Conservation (phyloP, 257 asterid species). For the Parsonsia alboflavescens region DNA sequence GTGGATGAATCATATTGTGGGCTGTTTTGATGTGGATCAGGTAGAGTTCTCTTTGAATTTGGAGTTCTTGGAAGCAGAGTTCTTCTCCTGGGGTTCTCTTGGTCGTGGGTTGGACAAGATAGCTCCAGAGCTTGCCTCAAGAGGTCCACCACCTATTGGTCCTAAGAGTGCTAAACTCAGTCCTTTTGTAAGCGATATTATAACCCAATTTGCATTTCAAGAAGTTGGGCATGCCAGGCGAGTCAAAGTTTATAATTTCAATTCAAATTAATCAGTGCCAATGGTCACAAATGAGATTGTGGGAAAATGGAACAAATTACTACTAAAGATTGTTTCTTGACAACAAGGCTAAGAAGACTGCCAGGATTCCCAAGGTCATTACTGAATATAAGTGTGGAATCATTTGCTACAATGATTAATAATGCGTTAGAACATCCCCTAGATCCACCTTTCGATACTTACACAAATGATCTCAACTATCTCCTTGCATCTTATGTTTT, state of each 20-base stretch:
- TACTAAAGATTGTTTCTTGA: neutral
- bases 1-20: too few species aligned
- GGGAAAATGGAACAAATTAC: too few species aligned
- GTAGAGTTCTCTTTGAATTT: constrained; percentile 70
- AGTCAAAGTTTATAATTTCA: neutral
- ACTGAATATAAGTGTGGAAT: constrained; percentile 42
- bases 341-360: constrained; percentile 59
- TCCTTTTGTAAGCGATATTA: constrained; percentile 44
- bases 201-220: constrained; percentile 72
- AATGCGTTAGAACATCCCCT: constrained; percentile 45
- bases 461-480: constrained; percentile 63
- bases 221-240: constrained; percentile 89
- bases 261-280: too few species aligned
- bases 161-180: constrained; percentile 39
- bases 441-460: constrained; percentile 77
- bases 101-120: constrained; percentile 57
- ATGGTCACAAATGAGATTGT: too few species aligned
- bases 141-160: constrained; percentile 70
- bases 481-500: constrained; percentile 72
- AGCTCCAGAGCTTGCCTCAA: constrained; percentile 47
- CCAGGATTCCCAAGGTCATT: constrained; percentile 75
- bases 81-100: constrained; percentile 59
- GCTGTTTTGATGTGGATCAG: neutral
- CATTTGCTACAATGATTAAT: constrained; percentile 61
- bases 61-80: constrained; percentile 81